Percentiles rank a stretch among this genome's conserved stretches.
Evolutionary conservation across 1,139 yeast species (phyloP).

Genomic region (Kodamaea sp.): DNA sequence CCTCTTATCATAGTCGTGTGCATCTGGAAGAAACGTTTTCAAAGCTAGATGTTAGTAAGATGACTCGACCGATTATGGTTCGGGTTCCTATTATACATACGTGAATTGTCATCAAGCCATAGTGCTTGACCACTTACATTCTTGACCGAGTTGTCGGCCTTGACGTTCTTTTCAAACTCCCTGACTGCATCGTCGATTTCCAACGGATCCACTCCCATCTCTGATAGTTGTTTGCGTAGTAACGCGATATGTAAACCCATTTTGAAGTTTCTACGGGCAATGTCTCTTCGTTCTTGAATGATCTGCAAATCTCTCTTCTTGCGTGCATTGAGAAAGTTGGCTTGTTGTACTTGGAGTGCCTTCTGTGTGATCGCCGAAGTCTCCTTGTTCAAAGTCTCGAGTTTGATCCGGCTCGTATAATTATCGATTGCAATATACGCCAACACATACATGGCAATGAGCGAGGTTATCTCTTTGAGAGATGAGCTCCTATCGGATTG

Average conservation of each 20-base stretch:
- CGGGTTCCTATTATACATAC: constrained; percentile 18
- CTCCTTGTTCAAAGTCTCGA: constrained; percentile 44
- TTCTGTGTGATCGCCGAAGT: constrained; percentile 43
- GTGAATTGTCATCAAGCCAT: constrained; percentile 58
- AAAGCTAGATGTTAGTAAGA: constrained; percentile 31
- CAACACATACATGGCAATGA: constrained; percentile 40
- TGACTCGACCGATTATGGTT: not conserved
- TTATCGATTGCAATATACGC: constrained; percentile 56
- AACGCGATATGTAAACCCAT: constrained; percentile 67
- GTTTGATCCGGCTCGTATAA: constrained; percentile 41
- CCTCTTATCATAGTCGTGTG: constrained; percentile 56
- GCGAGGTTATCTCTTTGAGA: constrained; percentile 33
- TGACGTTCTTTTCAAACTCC: constrained; percentile 57
- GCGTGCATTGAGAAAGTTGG: constrained; percentile 42
- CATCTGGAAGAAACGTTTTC: constrained; percentile 55
- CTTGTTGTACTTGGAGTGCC: constrained; percentile 45
- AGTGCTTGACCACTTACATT: constrained; percentile 56
- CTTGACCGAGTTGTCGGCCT: constrained; percentile 53
- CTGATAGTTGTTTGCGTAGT: constrained; percentile 56
- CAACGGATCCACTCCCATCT: constrained; percentile 53
- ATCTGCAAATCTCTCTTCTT: constrained; percentile 50
- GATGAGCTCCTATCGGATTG: constrained; percentile 6
- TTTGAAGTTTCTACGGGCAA: constrained; percentile 54
- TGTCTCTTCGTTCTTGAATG: constrained; percentile 48
- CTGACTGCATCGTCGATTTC: constrained; percentile 51